Percentiles rank a stretch among this genome's conserved stretches.
Evolutionary conservation across 2,329 filamentous ascomycete species (phyloP).

Genomic region (Alternaria angustiovoidea): DNA sequence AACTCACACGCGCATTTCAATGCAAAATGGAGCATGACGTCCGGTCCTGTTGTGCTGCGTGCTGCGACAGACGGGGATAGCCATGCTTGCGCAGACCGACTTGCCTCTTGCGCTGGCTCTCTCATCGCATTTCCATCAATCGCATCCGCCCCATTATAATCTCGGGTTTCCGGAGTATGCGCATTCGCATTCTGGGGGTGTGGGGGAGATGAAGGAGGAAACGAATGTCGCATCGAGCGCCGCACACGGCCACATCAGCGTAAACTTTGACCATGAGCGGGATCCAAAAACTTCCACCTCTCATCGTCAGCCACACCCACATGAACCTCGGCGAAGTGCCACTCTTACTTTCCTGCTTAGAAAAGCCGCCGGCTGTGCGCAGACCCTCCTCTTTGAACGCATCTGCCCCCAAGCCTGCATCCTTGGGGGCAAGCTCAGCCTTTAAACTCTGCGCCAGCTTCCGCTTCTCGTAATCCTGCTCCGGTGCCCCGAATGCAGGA

Average conservation of each 20-base stretch:
- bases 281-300: slow-evolving; percentile 30
- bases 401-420: slow-evolving; percentile 4
- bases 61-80: slow-evolving; percentile 7
- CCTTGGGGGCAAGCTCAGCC: slow-evolving; percentile 11
- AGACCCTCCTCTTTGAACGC: slow-evolving; percentile 1
- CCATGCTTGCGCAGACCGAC: slow-evolving; percentile 3
- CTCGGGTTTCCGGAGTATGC: slow-evolving; percentile 2
- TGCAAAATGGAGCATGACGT: slow-evolving; percentile 1
- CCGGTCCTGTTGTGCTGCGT: not conserved
- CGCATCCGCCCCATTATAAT: slow-evolving; percentile 3
- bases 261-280: slow-evolving; percentile 17
- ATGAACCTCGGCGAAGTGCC: slow-evolving; percentile 13
- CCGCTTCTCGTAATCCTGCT: slow-evolving; percentile 23
- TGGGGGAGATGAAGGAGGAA: slow-evolving; percentile 11
- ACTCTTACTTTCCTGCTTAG: slow-evolving; percentile 3
- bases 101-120: not conserved
- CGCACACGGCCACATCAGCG: slow-evolving; percentile 10
- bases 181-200: slow-evolving; percentile 5
- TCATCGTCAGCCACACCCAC: slow-evolving; percentile 21
- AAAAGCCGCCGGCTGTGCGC: slow-evolving; percentile 11
- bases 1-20: not conserved
- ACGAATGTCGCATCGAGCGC: slow-evolving; percentile 11
- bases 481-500: slow-evolving; percentile 8
- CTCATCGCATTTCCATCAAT: slow-evolving; percentile 10
- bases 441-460: slow-evolving; percentile 15